Evolutionary conservation across 441 rosid genomes (phyloP).

Genomic region (Pelargonium australe): DNA sequence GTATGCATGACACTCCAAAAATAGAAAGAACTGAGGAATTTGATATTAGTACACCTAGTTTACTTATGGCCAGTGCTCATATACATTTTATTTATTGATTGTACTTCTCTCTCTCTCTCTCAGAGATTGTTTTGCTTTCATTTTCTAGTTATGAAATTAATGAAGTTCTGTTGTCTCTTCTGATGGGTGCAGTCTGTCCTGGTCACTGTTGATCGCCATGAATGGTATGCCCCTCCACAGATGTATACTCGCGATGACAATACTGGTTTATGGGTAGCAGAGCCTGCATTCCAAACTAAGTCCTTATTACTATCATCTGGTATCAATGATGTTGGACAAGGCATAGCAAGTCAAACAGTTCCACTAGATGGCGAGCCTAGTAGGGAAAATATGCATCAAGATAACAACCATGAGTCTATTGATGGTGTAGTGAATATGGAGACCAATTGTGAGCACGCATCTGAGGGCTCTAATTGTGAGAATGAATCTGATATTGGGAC

Average conservation of each 20-base stretch:
- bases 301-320: slow-evolving; percentile 31
- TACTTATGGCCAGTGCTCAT: too few species aligned
- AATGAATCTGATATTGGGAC: slow-evolving; percentile 48
- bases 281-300: slow-evolving; percentile 49
- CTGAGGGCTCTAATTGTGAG: slow-evolving; percentile 31
- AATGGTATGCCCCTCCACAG: slow-evolving; percentile 93
- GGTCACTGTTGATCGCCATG: slow-evolving; percentile 89
- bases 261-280: slow-evolving; percentile 75
- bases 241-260: slow-evolving; percentile 85
- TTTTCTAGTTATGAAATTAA: background rate
- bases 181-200: slow-evolving; percentile 69
- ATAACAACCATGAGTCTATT: slow-evolving; percentile 39
- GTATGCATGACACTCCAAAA: too few species aligned
- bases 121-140: background rate
- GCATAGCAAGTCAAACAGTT: slow-evolving; percentile 22
- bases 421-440: slow-evolving; percentile 50
- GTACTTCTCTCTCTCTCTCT: background rate
- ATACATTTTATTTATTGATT: too few species aligned
- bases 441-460: slow-evolving; percentile 42
- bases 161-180: background rate
- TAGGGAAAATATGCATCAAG: slow-evolving; percentile 43
- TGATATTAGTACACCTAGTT: too few species aligned
- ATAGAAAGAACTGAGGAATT: too few species aligned
- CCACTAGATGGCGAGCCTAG: slow-evolving; percentile 33
- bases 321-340: slow-evolving; percentile 27